Evolutionary conservation across 441 rosid species (phyloP), one percentile per base, ranked within the genome.

Genomic region (Adansonia rubrostipa): DNA sequence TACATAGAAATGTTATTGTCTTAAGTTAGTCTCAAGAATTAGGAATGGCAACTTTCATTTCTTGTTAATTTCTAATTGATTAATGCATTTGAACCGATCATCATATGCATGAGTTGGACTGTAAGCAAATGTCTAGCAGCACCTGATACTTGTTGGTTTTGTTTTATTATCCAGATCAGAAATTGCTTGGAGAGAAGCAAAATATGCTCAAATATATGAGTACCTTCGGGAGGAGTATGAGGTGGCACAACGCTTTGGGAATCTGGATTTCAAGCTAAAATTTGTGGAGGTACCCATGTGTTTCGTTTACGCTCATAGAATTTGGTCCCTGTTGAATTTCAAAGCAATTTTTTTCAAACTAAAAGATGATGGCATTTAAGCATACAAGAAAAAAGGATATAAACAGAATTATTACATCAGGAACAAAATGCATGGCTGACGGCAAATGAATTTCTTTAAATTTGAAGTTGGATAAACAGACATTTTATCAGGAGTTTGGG

Each of bases 121-220:
- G 28, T 62, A 63, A 53, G 51, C 20, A 53, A 51, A 9, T 13
- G 24, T 65, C 63, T 65, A 64, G 6, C 7, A 5, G 40, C 57
- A 36, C 10, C 50, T 73, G 58, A 66, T 6, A 76, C 17, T 61
- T 71, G 15, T 69, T 70, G 11, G 33, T n/a, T 66, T 45, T 81
- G 79, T 45, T 71, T 8, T 20, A 14, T 74, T 61, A 56, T 83
- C 17, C 88, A 93, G 99, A 83, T 93, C 98, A 33, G 98, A 95
- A 86, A 95, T 95, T 82, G 99, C 98, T 79, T 95, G 98, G 99
- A 90, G 94, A 82, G 94, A 92, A 84, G 99, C 97, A 68, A 95
- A 90, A 84, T 93, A 92, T 83, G 95, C 97, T 78, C 96, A 87
- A 83, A 95, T 93, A 86, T 84, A 88, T 2, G 99, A 95, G 84